phyloP scores from a whole-genome alignment of 371 early-diverging fungal species.

The Phascolomyces articulosus region DNA sequence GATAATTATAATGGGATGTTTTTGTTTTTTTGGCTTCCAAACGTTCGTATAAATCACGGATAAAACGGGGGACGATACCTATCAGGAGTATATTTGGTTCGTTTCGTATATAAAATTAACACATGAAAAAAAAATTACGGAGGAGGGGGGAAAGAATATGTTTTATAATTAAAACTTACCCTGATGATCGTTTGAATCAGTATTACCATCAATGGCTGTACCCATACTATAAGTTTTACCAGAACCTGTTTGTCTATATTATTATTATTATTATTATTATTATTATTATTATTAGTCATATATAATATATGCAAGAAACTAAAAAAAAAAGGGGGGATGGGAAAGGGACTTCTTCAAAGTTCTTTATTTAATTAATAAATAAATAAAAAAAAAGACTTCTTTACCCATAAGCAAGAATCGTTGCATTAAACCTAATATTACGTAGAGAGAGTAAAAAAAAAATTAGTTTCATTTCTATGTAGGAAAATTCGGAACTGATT shows the following conservation, averaged over 20 bases:
- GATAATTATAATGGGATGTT: slow-evolving; percentile 40
- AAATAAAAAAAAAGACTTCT: too few species aligned
- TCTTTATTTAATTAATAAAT: too few species aligned
- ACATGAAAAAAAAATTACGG: neutral
- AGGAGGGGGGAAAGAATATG: neutral
- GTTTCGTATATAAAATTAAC: neutral
- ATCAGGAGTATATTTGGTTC: neutral
- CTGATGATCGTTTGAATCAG: slow-evolving; percentile 21
- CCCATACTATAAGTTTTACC: slow-evolving; percentile 49
- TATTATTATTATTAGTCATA: neutral
- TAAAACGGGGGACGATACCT: slow-evolving; percentile 92
- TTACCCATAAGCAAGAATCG: slow-evolving; percentile 32
- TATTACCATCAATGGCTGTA: slow-evolving; percentile 28
- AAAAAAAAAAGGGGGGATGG: too few species aligned
- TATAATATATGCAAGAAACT: slow-evolving; percentile 10
- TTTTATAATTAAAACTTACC: slow-evolving; percentile 1
- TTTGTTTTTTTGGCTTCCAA: slow-evolving; percentile 22
- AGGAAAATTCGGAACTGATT: slow-evolving; percentile 1
- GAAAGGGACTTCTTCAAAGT: too few species aligned
- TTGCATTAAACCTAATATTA: slow-evolving; percentile 24
- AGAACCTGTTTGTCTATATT: slow-evolving; percentile 21
- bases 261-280: too few species aligned
- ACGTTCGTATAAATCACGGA: slow-evolving; percentile 64
- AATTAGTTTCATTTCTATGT: neutral
- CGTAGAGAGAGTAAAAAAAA: neutral